Percentiles rank a stretch among this genome's conserved stretches.
phyloP scores from a whole-genome alignment of 2,329 filamentous ascomycete genomes.

The Alternaria sp. region DNA sequence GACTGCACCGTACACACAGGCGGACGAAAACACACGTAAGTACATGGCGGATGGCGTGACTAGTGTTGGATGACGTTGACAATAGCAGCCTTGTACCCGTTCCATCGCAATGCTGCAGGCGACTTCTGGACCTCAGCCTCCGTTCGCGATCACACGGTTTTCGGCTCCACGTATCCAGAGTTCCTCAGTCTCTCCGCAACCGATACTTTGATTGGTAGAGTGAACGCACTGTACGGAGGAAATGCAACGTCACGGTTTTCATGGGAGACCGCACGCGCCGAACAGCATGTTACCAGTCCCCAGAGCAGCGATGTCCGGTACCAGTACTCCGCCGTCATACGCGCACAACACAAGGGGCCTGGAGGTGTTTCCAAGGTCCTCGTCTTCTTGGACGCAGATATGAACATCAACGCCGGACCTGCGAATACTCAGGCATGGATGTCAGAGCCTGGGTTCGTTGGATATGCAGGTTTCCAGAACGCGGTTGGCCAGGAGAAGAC shows the following conservation, averaged over 20 bases:
- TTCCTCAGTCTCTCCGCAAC: neutral
- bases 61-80: neutral
- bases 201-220: neutral
- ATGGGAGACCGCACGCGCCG: neutral
- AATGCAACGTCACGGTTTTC: neutral
- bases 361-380: neutral
- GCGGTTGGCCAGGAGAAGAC: neutral
- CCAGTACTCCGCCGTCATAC: neutral
- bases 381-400: neutral
- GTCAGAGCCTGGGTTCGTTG: neutral
- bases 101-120: slow-evolving; percentile 53
- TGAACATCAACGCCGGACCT: neutral
- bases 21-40: neutral
- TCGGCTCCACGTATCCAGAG: slow-evolving; percentile 80
- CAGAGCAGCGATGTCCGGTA: neutral
- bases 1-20: neutral
- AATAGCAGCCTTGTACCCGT: neutral
- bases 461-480: neutral
- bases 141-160: slow-evolving; percentile 64
- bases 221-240: neutral
- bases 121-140: slow-evolving; percentile 72
- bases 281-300: neutral
- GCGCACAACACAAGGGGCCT: neutral
- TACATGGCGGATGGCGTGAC: no score
- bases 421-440: neutral